Conservation (phyloP, 306 rosid genomes). For the Trifolium pratense region DNA sequence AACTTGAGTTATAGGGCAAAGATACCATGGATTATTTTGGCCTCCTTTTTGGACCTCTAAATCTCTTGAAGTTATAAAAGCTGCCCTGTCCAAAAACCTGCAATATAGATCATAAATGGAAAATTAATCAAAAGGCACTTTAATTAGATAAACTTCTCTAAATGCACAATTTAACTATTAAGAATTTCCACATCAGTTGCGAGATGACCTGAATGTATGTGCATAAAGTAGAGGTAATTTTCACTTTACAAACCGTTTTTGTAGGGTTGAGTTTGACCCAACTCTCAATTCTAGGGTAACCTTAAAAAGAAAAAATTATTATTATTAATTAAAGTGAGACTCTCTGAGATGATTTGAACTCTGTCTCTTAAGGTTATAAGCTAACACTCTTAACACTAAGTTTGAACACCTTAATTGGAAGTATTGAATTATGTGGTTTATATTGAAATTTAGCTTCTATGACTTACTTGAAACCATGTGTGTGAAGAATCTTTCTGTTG, state of each 20-base stretch:
- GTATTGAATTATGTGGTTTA: too few species aligned
- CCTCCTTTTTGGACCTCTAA: conserved; percentile 47
- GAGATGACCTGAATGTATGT: too few species aligned
- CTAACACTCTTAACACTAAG: too few species aligned
- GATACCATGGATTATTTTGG: conserved; percentile 53
- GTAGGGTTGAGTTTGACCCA: too few species aligned
- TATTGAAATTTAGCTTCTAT: background rate
- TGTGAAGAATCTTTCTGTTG: conserved; percentile 61
- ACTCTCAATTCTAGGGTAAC: too few species aligned
- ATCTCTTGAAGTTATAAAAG: conserved; percentile 48
- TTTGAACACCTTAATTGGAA: too few species aligned
- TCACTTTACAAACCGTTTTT: too few species aligned
- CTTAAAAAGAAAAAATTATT: too few species aligned
- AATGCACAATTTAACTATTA: too few species aligned
- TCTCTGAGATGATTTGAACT: background rate
- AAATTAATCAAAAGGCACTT: conserved; percentile 12
- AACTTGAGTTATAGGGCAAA: conserved; percentile 74
- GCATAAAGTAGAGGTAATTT: too few species aligned
- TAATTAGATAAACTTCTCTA: background rate
- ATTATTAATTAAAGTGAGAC: background rate
- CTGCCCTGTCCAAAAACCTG: conserved; percentile 56
- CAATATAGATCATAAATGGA: conserved; percentile 11
- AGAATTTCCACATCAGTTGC: too few species aligned
- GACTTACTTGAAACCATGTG: conserved; percentile 59
- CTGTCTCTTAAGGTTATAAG: background rate